Evolutionary conservation across 2,329 filamentous ascomycete species (phyloP), one percentile per base, ranked within the genome.

Genomic region (Nemania abortiva): DNA sequence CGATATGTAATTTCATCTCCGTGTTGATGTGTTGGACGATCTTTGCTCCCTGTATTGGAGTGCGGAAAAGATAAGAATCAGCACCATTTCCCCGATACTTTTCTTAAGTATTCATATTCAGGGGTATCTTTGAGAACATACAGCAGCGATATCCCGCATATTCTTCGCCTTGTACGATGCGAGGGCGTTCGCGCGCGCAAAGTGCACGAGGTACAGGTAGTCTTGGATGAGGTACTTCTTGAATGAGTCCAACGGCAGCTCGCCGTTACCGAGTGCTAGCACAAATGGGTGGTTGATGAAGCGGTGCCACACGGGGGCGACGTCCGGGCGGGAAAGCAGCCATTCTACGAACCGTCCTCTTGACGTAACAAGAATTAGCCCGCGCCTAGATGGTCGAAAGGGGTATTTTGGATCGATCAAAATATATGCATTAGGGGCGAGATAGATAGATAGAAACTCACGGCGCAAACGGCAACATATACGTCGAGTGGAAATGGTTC

Each of bases 171-270:
- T 98, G 82, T 97, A 98, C 0, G 91, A 90, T 2, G 93, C 92
- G 9, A 98, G 85, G 7, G 94, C 91, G 78, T 94, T 95, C 54
- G 94, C 94, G 73, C 95, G 87, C 1, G 94, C 90, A 80, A 97
- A 98, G 76, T 98, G 95, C 55, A 96, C 92, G 52, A 98, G 83
- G 77, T 96, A 98, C 4, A 97, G 85, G 76, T 98, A 98, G 76
- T 98, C 95, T 75, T 98, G 95, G 10, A 96, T 87, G 65, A 98
- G 88, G 78, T 98, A 98, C 47, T 91, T 87, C 79, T 94, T 96
- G 84, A 97, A 98, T 0, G 90, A 91, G 52, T 92, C 88, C 0
- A 91, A 74, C 0, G 92, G 91, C 22, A 98, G 83, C 7, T 88
- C 91, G 0, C 94, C 94, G 67, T 91, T 85, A 0, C 92, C 94